phyloP scores from a whole-genome alignment of 202 grass and related monocot genomes.

The Hordeum pubiflorum region DNA sequence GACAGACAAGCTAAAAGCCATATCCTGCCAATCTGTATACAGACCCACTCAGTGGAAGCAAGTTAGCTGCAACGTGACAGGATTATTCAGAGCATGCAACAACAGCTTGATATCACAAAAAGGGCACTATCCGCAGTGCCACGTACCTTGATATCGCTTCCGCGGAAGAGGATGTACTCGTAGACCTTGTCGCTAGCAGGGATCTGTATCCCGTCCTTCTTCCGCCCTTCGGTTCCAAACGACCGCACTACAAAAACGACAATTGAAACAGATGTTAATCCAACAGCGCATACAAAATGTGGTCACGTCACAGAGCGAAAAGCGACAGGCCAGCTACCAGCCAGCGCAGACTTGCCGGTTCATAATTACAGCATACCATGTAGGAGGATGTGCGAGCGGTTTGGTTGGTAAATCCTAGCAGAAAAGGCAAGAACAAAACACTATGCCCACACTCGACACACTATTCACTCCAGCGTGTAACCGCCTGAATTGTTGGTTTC shows the following conservation, averaged over 20 bases:
- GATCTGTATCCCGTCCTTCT: conserved; percentile 71
- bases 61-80: neutral
- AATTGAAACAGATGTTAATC: neutral
- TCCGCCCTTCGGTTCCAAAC: conserved; percentile 79
- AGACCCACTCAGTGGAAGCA: neutral
- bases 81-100: neutral
- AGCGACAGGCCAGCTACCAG: neutral
- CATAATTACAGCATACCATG: neutral
- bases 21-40: neutral
- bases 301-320: neutral
- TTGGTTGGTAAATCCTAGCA: neutral
- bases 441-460: neutral
- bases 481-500: neutral
- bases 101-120: neutral
- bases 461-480: neutral
- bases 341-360: neutral
- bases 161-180: conserved; percentile 72
- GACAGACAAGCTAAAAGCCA: neutral
- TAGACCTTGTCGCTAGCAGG: conserved; percentile 65
- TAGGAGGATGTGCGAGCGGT: neutral
- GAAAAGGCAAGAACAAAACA: neutral
- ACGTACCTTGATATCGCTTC: conserved; percentile 77
- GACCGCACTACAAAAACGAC: conserved; percentile 49
- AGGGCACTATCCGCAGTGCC: neutral
- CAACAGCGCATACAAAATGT: neutral